Percentiles rank a stretch among this genome's conserved stretches.
phyloP scores from a whole-genome alignment of 2,329 filamentous ascomycete genomes.

The Botrytis fabae region DNA sequence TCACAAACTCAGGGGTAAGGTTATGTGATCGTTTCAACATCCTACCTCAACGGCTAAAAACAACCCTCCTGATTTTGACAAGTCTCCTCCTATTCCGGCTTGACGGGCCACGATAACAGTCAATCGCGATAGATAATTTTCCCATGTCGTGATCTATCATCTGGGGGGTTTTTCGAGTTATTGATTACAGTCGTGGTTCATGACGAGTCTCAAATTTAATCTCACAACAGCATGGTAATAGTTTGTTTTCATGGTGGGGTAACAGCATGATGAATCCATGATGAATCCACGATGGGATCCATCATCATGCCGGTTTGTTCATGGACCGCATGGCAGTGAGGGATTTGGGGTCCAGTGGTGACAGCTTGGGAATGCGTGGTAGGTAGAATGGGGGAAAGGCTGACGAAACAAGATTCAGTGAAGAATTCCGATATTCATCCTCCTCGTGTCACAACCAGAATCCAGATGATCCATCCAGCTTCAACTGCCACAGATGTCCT shows the following conservation, averaged over 20 bases:
- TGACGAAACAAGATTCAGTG: not conserved
- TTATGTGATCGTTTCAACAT: not conserved
- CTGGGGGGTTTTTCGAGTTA: constrained; percentile 4
- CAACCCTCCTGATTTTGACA: constrained; percentile 10
- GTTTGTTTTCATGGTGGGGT: not conserved
- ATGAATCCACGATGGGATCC: not conserved
- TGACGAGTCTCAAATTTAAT: constrained; percentile 20
- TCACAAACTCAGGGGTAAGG: constrained; percentile 3
- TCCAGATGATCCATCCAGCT: constrained; percentile 1
- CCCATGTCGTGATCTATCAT: constrained; percentile 11
- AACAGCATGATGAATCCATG: not conserved
- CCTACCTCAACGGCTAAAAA: not conserved
- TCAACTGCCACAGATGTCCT: not conserved
- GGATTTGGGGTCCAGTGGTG: not conserved
- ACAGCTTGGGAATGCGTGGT: not conserved
- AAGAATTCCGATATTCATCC: not conserved
- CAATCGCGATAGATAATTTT: constrained; percentile 11
- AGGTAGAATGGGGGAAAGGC: not conserved
- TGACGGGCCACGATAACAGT: constrained; percentile 4
- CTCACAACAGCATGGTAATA: constrained; percentile 5
- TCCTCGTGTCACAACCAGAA: not conserved
- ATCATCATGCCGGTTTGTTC: not conserved
- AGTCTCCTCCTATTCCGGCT: not conserved
- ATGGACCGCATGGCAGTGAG: not conserved
- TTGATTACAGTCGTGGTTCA: constrained; percentile 17